Evolutionary conservation across 768 basidiomycete species (phyloP), one percentile per base, ranked within the genome.

Genomic region (Boletellus sp.): DNA sequence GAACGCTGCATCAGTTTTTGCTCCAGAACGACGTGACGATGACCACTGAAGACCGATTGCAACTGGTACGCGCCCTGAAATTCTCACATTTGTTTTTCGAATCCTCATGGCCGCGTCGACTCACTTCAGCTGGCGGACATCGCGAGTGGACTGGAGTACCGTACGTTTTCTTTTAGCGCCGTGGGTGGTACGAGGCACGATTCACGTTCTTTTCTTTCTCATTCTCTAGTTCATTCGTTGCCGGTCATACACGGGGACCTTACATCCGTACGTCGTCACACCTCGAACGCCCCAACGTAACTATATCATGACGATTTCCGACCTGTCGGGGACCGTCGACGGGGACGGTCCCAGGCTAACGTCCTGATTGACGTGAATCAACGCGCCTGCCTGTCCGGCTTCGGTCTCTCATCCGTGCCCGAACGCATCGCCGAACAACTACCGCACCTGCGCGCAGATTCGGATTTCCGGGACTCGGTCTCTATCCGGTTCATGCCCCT

Each of bases 401-500:
- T 57, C 38, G 43, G 55, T 12, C 50, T 38, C 36, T 45, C 55
- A 4, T 47, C 55, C 6, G 55, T 53, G 12, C 55, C 55, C 0
- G 55, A 52, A 42, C 28, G 34, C 16, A 57, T 57, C 26, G 50
- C 42, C 26, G 55, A 48, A 34, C 55, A 12, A 17, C 39, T 52
- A 33, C 50, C 55, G 6, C 24, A 41, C 39, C 55, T 56, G 23
- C 55, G 50, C 15, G 49, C 34, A 10, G 55, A 56, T 15, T 45
- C 32, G 5, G 50, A 57, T 12, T 37, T 56, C 22, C 49, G 55
- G 3, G 45, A 56, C 7, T 42, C 46, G 4, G 55, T 28, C 17
- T 28, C 49, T 2, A 56, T 56, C 35, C 50, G 55, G 44, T 56
- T 56, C 45, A 47, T 56, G 50, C 50, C 55, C 16, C 50, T 50